Evolutionary conservation across 2,329 filamentous ascomycete species (phyloP).

Genomic region (Aphanocladium album): DNA sequence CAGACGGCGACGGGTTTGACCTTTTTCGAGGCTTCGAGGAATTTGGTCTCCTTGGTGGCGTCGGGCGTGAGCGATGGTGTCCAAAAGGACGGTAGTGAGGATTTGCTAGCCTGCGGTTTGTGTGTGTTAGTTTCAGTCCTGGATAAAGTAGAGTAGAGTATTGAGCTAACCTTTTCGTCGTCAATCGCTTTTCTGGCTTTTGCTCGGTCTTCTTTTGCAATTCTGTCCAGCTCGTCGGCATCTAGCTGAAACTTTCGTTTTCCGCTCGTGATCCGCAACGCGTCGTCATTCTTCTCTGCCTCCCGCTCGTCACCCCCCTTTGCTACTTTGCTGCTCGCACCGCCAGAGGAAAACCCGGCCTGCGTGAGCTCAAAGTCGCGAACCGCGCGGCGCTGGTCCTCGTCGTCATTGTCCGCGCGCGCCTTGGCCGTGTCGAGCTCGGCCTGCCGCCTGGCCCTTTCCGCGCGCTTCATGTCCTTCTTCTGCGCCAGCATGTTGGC

Average conservation of each 20-base stretch:
- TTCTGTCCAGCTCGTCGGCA: slow-evolving; percentile 66
- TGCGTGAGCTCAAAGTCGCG: slow-evolving; percentile 81
- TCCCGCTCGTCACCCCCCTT: slow-evolving; percentile 29
- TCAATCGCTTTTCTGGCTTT: slow-evolving; percentile 67
- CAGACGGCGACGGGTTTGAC: slow-evolving; percentile 68
- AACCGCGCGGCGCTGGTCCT: slow-evolving; percentile 65
- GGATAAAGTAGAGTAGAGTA: neutral
- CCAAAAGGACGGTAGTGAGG: slow-evolving; percentile 83
- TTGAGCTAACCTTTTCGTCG: slow-evolving; percentile 62
- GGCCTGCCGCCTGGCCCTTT: slow-evolving; percentile 58
- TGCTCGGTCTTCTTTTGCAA: slow-evolving; percentile 63
- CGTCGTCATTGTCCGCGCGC: slow-evolving; percentile 57
- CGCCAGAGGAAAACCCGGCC: slow-evolving; percentile 51
- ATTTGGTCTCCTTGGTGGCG: slow-evolving; percentile 36
- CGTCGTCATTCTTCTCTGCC: neutral
- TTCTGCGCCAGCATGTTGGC: slow-evolving; percentile 86
- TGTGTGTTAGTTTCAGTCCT: slow-evolving; percentile 14
- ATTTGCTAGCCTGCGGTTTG: slow-evolving; percentile 50
- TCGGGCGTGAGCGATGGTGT: slow-evolving; percentile 75
- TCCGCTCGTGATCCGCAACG: slow-evolving; percentile 18
- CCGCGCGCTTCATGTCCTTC: slow-evolving; percentile 81
- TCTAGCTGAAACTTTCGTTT: slow-evolving; percentile 75
- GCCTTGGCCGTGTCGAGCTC: slow-evolving; percentile 58
- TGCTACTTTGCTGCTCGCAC: slow-evolving; percentile 19
- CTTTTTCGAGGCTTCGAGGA: slow-evolving; percentile 54